Evolutionary conservation across 140 eudicot species (phyloP).

Genomic region (Bidens hawaiensis): DNA sequence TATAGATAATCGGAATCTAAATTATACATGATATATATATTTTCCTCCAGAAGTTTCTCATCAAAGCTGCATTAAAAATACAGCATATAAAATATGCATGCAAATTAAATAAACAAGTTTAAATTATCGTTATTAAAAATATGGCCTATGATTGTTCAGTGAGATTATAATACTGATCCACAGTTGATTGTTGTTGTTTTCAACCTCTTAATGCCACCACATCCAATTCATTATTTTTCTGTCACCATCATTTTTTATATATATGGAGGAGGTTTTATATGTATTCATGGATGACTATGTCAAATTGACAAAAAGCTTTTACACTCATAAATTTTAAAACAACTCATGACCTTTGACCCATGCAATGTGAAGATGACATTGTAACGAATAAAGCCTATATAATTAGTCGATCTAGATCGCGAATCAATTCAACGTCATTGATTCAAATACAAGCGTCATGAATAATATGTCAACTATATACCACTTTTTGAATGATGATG

Average conservation of each 20-base stretch:
- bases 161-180: slow-evolving; percentile 8
- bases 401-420: slow-evolving; percentile 7
- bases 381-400: slow-evolving; percentile 15
- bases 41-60: slow-evolving; percentile 8
- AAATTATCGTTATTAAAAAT: slow-evolving; percentile 3
- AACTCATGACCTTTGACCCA: slow-evolving; percentile 21
- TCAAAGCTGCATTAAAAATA: slow-evolving; percentile 1
- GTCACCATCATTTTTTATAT: slow-evolving; percentile 19
- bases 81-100: slow-evolving; percentile 14
- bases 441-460: not conserved
- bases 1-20: slow-evolving; percentile 13
- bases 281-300: slow-evolving; percentile 25
- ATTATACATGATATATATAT: not conserved
- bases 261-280: not conserved
- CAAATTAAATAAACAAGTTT: slow-evolving; percentile 20
- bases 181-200: slow-evolving; percentile 35
- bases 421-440: slow-evolving; percentile 6
- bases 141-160: slow-evolving; percentile 23
- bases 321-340: not conserved
- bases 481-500: slow-evolving; percentile 3
- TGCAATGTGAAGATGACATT: slow-evolving; percentile 27
- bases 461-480: not conserved
- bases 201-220: slow-evolving; percentile 39
- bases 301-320: slow-evolving; percentile 23
- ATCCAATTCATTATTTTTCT: slow-evolving; percentile 22